Percentiles rank a stretch among this genome's conserved stretches.
Conservation (phyloP, 768 basidiomycete species). For the Auriscalpium microsporum region DNA sequence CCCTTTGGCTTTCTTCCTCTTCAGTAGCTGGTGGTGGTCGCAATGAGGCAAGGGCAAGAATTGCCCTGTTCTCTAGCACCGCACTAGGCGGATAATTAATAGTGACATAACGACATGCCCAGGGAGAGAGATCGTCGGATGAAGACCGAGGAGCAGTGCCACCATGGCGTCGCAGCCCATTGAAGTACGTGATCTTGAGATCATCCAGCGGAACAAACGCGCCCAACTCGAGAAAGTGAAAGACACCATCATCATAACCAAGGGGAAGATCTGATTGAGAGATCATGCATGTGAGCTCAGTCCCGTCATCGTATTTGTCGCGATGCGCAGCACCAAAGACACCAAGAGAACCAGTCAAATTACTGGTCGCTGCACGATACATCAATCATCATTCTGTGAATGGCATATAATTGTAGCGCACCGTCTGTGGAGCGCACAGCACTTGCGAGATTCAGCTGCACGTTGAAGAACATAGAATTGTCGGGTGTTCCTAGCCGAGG, state of each 20-base stretch:
- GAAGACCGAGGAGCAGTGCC: neutral
- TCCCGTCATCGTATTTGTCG: neutral
- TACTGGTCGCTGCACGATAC: neutral
- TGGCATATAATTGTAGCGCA: neutral
- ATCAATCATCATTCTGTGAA: neutral
- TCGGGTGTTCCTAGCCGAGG: neutral
- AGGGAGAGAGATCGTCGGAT: neutral
- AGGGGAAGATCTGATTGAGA: neutral
- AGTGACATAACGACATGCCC: neutral
- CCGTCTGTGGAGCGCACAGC: neutral
- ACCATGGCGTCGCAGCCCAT: neutral
- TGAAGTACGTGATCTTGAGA: neutral
- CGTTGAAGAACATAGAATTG: neutral
- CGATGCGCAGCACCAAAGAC: neutral
- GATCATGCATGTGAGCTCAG: neutral
- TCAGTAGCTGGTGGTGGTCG: slow-evolving; percentile 11
- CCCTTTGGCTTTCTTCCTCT: no score
- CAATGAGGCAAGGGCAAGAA: slow-evolving; percentile 2
- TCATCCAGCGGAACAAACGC: neutral
- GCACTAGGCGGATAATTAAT: neutral
- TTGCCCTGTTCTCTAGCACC: neutral
- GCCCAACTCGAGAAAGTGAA: neutral
- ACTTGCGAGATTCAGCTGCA: neutral
- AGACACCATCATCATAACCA: neutral
- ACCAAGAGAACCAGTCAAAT: neutral